Percentiles rank a stretch among this genome's conserved stretches.
Evolutionary conservation across 192 early-diverging fungal genomes (phyloP).

Genomic region (Coemansia asiatica): DNA sequence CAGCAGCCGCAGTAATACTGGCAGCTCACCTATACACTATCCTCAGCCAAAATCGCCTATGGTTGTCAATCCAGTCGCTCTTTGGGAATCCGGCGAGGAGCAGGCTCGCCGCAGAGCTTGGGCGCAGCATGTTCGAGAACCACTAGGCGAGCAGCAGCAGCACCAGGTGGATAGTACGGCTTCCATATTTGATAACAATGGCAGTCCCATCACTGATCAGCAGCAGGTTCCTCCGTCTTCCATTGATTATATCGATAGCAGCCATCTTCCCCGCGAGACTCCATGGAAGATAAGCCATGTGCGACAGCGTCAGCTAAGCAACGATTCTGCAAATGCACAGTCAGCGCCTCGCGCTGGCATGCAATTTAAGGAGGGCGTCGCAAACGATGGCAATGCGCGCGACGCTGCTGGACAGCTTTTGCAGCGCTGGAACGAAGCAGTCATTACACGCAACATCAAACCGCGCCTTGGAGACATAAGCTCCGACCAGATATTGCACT

Average conservation of each 20-base stretch:
- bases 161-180: background rate
- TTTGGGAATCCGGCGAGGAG: constrained; percentile 54
- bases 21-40: constrained; percentile 42
- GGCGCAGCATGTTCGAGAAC: constrained; percentile 33
- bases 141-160: background rate
- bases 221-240: constrained; percentile 16
- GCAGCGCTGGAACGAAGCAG: constrained; percentile 50
- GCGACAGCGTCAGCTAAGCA: constrained; percentile 29
- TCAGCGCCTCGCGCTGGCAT: constrained; percentile 22
- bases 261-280: constrained; percentile 43
- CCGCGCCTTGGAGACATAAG: constrained; percentile 19
- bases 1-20: constrained; percentile 18
- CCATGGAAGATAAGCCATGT: constrained; percentile 57
- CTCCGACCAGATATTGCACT: constrained; percentile 27
- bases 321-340: constrained; percentile 7
- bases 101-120: constrained; percentile 48
- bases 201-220: constrained; percentile 8
- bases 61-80: constrained; percentile 53
- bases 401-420: constrained; percentile 51
- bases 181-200: background rate
- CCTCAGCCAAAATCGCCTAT: constrained; percentile 53
- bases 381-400: constrained; percentile 42
- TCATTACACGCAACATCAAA: constrained; percentile 39
- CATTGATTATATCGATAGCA: constrained; percentile 52
- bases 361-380: constrained; percentile 55